Evolutionary conservation across 139 green algal genomes (phyloP).

Genomic region (Chlamydomonas sp.): DNA sequence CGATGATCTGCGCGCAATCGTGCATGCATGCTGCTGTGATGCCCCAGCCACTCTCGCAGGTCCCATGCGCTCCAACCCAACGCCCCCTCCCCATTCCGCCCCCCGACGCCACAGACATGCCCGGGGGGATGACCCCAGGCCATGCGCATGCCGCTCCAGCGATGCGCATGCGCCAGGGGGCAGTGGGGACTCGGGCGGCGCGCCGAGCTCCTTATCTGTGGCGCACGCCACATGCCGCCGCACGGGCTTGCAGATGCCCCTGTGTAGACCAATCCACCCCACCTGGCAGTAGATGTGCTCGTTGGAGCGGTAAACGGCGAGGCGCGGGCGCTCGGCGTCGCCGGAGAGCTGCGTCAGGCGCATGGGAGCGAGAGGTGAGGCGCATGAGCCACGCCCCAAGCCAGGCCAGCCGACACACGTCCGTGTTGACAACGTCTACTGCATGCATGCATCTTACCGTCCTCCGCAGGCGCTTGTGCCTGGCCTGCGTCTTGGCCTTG

Average conservation of each 20-base stretch:
- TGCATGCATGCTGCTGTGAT: no score
- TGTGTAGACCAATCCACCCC: slow-evolving; percentile 3
- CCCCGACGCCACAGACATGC: neutral
- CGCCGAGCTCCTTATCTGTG: no score
- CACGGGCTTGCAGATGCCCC: neutral
- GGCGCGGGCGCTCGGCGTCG: slow-evolving; percentile 78
- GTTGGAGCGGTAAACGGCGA: slow-evolving; percentile 93
- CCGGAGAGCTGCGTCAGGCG: slow-evolving; percentile 67
- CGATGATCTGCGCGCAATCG: slow-evolving; percentile 90
- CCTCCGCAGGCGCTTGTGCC: slow-evolving; percentile 54
- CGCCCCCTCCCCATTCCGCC: no score
- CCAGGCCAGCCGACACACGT: no score
- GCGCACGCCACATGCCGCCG: neutral
- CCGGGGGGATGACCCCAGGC: neutral
- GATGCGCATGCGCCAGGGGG: no score
- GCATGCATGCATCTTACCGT: slow-evolving; percentile 55
- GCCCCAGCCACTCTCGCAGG: no score
- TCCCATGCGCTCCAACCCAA: no score
- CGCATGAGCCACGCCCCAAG: no score
- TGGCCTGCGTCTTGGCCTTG: slow-evolving; percentile 39
- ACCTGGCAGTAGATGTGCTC: slow-evolving; percentile 97
- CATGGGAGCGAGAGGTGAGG: neutral
- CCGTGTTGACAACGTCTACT: no score
- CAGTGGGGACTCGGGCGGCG: no score
- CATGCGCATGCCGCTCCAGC: slow-evolving; percentile 11